Percentiles rank a stretch among this genome's conserved stretches.
These are phyloP conservation scores for Arachis hypogaea DNA, from an alignment of 306 rosid species.

Conservation along the genomic window DNA sequence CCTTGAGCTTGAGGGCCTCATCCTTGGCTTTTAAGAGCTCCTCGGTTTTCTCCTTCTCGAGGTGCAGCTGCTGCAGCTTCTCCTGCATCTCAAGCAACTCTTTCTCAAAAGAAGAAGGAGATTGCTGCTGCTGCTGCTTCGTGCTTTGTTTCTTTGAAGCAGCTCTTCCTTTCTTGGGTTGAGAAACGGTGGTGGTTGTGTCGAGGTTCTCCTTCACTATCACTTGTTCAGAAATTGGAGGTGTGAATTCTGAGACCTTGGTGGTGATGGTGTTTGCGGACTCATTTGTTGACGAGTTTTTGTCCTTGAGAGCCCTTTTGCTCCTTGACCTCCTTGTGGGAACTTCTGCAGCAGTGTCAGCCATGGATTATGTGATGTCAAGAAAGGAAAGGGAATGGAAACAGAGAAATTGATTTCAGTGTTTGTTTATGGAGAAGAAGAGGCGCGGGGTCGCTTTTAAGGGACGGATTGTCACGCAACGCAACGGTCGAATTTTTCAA, in stretches of 20 bases:
- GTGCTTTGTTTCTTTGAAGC: constrained; percentile 53
- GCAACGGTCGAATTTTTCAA: constrained; percentile 75
- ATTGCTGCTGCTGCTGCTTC: constrained; percentile 36
- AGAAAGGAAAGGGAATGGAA: neutral
- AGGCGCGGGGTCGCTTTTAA: constrained; percentile 26
- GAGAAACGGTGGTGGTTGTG: constrained; percentile 35
- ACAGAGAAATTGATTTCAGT: neutral
- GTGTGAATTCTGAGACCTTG: constrained; percentile 39
- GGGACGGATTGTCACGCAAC: constrained; percentile 45
- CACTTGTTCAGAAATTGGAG: constrained; percentile 7
- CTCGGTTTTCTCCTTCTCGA: constrained; percentile 85
- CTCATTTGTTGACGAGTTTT: constrained; percentile 52
- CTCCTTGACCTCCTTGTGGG: constrained; percentile 58
- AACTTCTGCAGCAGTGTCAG: constrained; percentile 44
- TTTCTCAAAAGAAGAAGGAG: constrained; percentile 61
- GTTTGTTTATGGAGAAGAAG: neutral
- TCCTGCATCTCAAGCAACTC: constrained; percentile 83
- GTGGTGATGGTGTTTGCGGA: constrained; percentile 26
- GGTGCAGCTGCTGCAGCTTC: constrained; percentile 57
- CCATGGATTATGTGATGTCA: constrained; percentile 50
- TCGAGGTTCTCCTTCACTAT: constrained; percentile 49
- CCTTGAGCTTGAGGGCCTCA: constrained; percentile 69
- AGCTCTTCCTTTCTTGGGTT: constrained; percentile 55
- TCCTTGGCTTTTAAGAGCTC: constrained; percentile 79
- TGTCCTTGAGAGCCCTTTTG: constrained; percentile 71